Evolutionary conservation across 2,329 filamentous ascomycete genomes (phyloP), one percentile per base, ranked within the genome.

Genomic region (Paecilomyces sp.): DNA sequence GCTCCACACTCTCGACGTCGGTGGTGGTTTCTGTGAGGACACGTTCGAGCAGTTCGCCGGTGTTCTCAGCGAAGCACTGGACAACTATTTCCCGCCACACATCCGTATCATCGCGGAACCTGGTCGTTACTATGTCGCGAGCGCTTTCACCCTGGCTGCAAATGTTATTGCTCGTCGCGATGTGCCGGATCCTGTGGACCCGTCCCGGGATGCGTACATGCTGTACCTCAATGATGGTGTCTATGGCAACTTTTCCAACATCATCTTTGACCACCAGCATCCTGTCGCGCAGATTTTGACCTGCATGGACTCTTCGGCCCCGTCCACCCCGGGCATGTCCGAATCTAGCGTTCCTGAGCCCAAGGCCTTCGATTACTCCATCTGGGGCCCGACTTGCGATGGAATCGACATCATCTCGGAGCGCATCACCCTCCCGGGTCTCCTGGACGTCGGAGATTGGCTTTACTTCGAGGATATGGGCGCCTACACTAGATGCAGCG

Each of bases 401-500:
- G 93, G 94, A 62, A 97, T 99, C 70, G 94, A 99, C 77, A 90
- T 92, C 74, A 96, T 99, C 77, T 86, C 89, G 56, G 86, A 91
- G 74, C 90, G 88, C 71, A 91, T 90, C 74, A 85, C 83, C 63
- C 91, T 97, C 69, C 79, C 86, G 34, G 86, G 89, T 57, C 83
- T 89, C 55, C 80, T 99, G 52, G 88, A 97, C 71, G 90, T 96
- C 7, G 94, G 94, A 57, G 94, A 99, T 75, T 99, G 94, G 94
- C 83, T 99, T 58, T 99, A 96, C 80, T 99, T 99, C 77, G 91
- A 97, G 79, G 87, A 96, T 63, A 99, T 99, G 94, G 94, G 94
- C 58, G 93, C 94, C 25, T 99, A 99, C 77, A 97, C 94, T 68
- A 96, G 92, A 83, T 97, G 93, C 82, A 97, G 92, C 61, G 93